A percentile compares a stretch with the other conserved stretches of the same genome.
phyloP scores from a whole-genome alignment of 1,284 basidiomycete species.

The Ganoderma lingzhi region DNA sequence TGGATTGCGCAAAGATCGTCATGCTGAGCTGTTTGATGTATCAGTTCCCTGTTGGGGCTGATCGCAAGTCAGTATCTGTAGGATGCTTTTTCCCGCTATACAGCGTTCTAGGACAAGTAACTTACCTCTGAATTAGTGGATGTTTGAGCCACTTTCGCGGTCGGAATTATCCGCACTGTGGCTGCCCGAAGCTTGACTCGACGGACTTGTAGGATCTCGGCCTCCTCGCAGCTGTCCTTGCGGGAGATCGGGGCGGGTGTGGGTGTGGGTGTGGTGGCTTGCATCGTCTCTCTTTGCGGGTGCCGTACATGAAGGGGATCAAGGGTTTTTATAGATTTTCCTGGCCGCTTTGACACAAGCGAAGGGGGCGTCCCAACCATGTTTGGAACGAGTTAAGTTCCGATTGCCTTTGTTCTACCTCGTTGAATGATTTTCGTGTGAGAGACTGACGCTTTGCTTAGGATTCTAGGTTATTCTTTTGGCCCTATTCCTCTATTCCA shows the following conservation, averaged over 20 bases:
- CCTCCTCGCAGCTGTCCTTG: conserved; percentile 18
- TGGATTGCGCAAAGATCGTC: not conserved
- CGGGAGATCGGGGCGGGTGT: conserved; percentile 12
- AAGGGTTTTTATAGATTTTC: not conserved
- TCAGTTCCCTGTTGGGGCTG: not conserved
- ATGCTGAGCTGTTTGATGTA: not conserved
- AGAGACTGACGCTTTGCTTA: not conserved
- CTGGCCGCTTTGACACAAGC: not conserved
- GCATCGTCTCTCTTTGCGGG: not conserved
- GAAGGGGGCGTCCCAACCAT: not conserved
- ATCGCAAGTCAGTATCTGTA: not conserved
- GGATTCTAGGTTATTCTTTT: not conserved
- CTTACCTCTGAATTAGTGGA: not conserved
- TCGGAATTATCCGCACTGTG: not conserved
- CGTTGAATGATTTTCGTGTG: not conserved
- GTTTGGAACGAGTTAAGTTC: not conserved
- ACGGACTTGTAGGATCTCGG: conserved; percentile 11
- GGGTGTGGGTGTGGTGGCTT: conserved; percentile 5
- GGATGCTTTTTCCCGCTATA: not conserved
- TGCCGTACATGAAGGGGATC: not conserved
- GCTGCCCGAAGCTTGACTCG: conserved; percentile 8
- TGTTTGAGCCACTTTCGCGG: not conserved
- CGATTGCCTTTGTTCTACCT: not conserved
- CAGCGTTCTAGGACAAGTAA: too few relatives aligned
- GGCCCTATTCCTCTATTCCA: not conserved